phyloP scores from a whole-genome alignment of 805 yeast genomes.

The Candida ficus region DNA sequence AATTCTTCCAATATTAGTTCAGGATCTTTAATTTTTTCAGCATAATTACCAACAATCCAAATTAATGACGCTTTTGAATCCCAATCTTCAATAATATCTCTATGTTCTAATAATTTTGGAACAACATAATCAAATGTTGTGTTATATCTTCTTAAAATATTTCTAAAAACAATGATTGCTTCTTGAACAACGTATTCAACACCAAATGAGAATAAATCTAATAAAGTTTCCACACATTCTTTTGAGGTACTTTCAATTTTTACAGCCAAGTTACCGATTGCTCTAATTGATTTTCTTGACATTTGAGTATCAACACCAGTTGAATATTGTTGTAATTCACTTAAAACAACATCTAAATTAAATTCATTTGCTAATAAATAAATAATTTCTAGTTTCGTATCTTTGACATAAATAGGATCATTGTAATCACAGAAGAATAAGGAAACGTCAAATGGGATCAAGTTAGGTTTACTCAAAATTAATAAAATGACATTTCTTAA shows the following conservation, averaged over 20 bases:
- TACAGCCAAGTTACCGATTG: slow-evolving; percentile 84
- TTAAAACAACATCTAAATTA: slow-evolving; percentile 56
- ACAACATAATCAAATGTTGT: slow-evolving; percentile 39
- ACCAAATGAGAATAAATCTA: slow-evolving; percentile 56
- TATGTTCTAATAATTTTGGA: slow-evolving; percentile 35
- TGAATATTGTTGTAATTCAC: slow-evolving; percentile 82
- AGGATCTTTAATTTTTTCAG: slow-evolving; percentile 40
- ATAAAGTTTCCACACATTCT: slow-evolving; percentile 57
- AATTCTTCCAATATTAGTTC: slow-evolving; percentile 37
- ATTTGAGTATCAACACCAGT: slow-evolving; percentile 81
- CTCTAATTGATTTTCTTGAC: slow-evolving; percentile 83
- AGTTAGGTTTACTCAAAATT: slow-evolving; percentile 57
- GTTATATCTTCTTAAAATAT: slow-evolving; percentile 74
- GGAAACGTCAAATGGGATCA: slow-evolving; percentile 63
- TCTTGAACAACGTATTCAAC: slow-evolving; percentile 78
- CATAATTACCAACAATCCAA: slow-evolving; percentile 81
- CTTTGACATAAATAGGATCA: slow-evolving; percentile 85
- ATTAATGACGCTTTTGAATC: slow-evolving; percentile 74
- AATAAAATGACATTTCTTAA: slow-evolving; percentile 75
- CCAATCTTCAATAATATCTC: slow-evolving; percentile 60
- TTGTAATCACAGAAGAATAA: slow-evolving; percentile 78
- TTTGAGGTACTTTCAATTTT: slow-evolving; percentile 60
- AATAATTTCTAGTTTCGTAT: slow-evolving; percentile 84
- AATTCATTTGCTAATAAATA: slow-evolving; percentile 66
- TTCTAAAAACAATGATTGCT: slow-evolving; percentile 66